These are phyloP conservation scores for Penicillium arizonense DNA, from an alignment of 495 filamentous ascomycete species.

Conservation along the genomic window DNA sequence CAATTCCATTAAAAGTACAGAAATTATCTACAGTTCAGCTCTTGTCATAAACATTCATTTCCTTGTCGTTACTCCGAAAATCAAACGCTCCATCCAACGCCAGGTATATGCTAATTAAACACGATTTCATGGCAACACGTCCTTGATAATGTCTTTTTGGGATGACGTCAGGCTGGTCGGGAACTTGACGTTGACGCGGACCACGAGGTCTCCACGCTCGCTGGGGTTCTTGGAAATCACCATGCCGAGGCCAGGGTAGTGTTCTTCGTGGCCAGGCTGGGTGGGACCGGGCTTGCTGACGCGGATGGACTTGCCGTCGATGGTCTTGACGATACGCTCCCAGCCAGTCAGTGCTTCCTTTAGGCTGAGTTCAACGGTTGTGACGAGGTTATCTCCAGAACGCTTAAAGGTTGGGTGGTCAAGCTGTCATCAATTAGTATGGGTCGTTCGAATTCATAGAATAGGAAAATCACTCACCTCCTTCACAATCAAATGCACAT, in stretches of 20 bases:
- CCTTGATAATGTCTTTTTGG: conserved; percentile 77
- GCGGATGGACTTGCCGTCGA: conserved; percentile 80
- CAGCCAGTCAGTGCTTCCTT: conserved; percentile 98
- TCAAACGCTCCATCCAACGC: conserved; percentile 28
- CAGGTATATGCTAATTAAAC: conserved; percentile 27
- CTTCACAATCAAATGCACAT: conserved; percentile 88
- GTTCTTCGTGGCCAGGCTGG: conserved; percentile 72
- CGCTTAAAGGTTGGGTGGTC: conserved; percentile 77
- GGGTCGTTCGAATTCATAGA: neutral
- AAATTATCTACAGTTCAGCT: no score
- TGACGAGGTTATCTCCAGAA: conserved; percentile 79
- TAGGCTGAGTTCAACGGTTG: conserved; percentile 75
- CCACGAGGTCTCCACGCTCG: conserved; percentile 80
- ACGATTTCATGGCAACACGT: conserved; percentile 57
- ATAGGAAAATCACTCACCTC: conserved; percentile 62
- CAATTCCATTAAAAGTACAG: no score
- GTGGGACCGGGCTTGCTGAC: conserved; percentile 81
- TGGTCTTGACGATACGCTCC: conserved; percentile 86
- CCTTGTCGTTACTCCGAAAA: conserved; percentile 17
- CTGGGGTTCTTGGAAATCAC: conserved; percentile 83
- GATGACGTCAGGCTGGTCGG: conserved; percentile 67
- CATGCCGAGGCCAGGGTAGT: conserved; percentile 87
- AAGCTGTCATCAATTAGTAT: conserved; percentile 59
- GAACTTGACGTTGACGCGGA: conserved; percentile 91
- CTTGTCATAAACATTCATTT: neutral